Conservation (phyloP, 1,284 basidiomycete genomes). For the Trichosporon sp. region DNA sequence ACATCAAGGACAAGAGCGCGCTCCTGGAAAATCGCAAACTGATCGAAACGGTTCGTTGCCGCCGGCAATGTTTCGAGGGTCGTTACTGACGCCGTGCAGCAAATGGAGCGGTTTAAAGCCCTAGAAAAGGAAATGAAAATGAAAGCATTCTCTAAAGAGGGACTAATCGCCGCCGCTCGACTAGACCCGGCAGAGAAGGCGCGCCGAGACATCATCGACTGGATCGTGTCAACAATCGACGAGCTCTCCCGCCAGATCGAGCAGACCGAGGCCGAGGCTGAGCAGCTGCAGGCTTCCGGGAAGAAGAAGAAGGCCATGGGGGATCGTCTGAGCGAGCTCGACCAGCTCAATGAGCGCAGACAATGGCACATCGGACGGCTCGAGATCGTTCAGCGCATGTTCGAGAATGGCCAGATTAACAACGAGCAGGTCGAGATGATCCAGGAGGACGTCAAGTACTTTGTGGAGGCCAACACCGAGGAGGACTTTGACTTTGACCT, state of each 20-base stretch:
- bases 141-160: constrained; percentile 99
- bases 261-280: constrained; percentile 89
- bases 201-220: constrained; percentile 81
- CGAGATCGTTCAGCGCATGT: constrained; percentile 84
- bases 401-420: constrained; percentile 87
- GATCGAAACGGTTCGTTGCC: constrained; percentile 78
- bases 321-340: constrained; percentile 71
- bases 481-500: constrained; percentile 98
- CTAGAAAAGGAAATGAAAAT: constrained; percentile 99
- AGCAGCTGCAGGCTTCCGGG: constrained; percentile 58
- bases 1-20: constrained; percentile 97
- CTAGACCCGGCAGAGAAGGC: constrained; percentile 96
- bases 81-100: constrained; percentile 54
- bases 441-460: constrained; percentile 95
- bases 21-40: constrained; percentile 89
- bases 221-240: constrained; percentile 83
- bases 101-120: constrained; percentile 99
- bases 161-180: constrained; percentile 86
- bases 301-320: constrained; percentile 67
- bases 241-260: constrained; percentile 92
- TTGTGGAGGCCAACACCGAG: constrained; percentile 92
- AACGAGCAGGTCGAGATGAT: constrained; percentile 74
- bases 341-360: constrained; percentile 84
- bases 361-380: constrained; percentile 92
- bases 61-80: not conserved